These are phyloP conservation scores for Diaporthe ilicicola DNA, from an alignment of 2,329 filamentous ascomycete species.

Conservation along the genomic window DNA sequence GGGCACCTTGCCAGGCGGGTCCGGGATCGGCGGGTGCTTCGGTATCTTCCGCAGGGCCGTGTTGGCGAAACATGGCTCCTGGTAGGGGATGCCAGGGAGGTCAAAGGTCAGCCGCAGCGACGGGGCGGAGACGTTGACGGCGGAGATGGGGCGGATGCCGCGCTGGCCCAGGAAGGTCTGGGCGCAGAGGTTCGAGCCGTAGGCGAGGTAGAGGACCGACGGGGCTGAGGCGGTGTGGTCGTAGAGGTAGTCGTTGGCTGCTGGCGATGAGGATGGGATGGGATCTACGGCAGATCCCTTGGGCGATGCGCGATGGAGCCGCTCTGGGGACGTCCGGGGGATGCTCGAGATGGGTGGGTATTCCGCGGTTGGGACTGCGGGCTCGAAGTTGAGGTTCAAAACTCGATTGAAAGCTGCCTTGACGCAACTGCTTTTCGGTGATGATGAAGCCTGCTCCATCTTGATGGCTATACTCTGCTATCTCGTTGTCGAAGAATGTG, in stretches of 20 bases:
- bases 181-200: slow-evolving; percentile 87
- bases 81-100: slow-evolving; percentile 84
- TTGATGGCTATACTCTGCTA: neutral
- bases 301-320: slow-evolving; percentile 45
- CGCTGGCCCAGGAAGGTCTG: slow-evolving; percentile 82
- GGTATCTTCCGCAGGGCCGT: slow-evolving; percentile 68
- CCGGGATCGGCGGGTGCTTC: slow-evolving; percentile 44
- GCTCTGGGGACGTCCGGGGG: slow-evolving; percentile 47
- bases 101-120: slow-evolving; percentile 83
- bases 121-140: slow-evolving; percentile 84
- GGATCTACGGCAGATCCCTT: slow-evolving; percentile 35
- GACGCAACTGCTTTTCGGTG: slow-evolving; percentile 5
- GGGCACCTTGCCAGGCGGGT: slow-evolving; percentile 35
- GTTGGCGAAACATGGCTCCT: slow-evolving; percentile 93
- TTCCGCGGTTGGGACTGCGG: neutral
- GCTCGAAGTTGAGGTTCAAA: slow-evolving; percentile 22
- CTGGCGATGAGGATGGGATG: slow-evolving; percentile 39
- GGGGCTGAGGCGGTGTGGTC: slow-evolving; percentile 31
- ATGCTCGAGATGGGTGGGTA: slow-evolving; percentile 44
- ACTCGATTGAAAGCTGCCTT: slow-evolving; percentile 15
- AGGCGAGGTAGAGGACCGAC: slow-evolving; percentile 83
- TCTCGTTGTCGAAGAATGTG: neutral
- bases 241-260: slow-evolving; percentile 35
- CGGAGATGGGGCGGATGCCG: slow-evolving; percentile 82
- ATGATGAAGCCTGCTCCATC: neutral